A percentile compares a stretch with the other conserved stretches of the same genome.
Conservation (phyloP, 2,329 filamentous ascomycete genomes). For the Aspergillus bombycis region DNA sequence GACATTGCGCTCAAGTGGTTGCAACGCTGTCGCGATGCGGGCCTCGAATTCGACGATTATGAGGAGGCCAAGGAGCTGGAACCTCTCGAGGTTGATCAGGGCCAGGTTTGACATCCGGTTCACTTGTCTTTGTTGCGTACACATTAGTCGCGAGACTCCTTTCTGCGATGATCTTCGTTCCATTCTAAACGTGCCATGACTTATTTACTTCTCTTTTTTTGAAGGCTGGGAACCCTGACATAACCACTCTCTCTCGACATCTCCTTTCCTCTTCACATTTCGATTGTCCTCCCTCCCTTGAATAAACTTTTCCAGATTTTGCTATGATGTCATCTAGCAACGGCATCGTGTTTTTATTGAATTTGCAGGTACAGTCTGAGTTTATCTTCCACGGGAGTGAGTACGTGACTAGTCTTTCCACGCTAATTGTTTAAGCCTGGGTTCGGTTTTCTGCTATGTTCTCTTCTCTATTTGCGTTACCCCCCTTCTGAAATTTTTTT, state of each 20-base stretch:
- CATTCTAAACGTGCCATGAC: constrained; percentile 32
- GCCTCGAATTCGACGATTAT: constrained; percentile 54
- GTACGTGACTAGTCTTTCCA: constrained; percentile 1
- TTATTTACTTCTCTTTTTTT: constrained; percentile 21
- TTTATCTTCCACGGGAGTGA: constrained; percentile 6
- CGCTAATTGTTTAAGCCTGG: constrained; percentile 13
- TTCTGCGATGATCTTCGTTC: constrained; percentile 12
- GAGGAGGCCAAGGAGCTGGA: constrained; percentile 48
- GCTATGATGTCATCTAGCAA: background rate
- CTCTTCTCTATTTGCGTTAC: constrained; percentile 22
- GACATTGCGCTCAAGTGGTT: constrained; percentile 62
- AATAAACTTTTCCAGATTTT: background rate
- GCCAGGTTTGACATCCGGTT: constrained; percentile 19
- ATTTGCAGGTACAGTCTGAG: constrained; percentile 14
- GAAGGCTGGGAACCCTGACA: constrained; percentile 7
- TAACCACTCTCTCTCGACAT: background rate
- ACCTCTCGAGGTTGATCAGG: constrained; percentile 40
- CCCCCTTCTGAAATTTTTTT: constrained; percentile 14
- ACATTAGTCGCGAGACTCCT: constrained; percentile 2
- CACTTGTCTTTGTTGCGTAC: constrained; percentile 3
- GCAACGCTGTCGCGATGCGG: constrained; percentile 49
- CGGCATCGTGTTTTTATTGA: constrained; percentile 4
- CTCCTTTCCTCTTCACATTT: background rate
- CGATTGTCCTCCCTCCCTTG: background rate
- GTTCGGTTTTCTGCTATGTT: constrained; percentile 21